Evolutionary conservation across 345 rosid genomes (phyloP).

Genomic region (Pistacia integerrima): DNA sequence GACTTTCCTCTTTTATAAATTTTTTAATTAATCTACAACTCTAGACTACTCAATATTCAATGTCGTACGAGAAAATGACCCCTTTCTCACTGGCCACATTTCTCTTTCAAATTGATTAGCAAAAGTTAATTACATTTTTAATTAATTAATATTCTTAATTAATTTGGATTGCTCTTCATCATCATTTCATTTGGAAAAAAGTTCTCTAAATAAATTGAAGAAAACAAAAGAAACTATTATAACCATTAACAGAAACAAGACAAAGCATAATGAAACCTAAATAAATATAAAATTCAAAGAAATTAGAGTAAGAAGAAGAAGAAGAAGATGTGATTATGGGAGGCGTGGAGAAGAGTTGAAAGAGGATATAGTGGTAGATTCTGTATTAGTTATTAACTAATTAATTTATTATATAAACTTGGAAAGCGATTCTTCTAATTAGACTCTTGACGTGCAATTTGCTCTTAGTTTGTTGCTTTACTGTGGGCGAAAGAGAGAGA

Average conservation of each 20-base stretch:
- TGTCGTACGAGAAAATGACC: conserved; percentile 18
- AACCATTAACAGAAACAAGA: conserved; percentile 21
- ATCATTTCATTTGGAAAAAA: conserved; percentile 14
- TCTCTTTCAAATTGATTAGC: conserved; percentile 21
- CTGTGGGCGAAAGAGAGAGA: no score
- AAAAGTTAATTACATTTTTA: neutral
- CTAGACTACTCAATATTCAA: conserved; percentile 1
- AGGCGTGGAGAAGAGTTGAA: conserved; percentile 43
- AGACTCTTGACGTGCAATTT: no score
- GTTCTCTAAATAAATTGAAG: neutral
- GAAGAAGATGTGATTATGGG: conserved; percentile 20
- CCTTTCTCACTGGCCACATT: conserved; percentile 26
- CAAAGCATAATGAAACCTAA: conserved; percentile 6
- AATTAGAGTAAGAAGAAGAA: neutral
- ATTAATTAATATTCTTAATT: neutral
- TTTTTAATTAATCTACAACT: no score
- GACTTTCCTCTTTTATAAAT: conserved; percentile 30
- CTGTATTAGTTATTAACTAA: neutral
- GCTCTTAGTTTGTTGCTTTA: no score
- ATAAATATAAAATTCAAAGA: no score
- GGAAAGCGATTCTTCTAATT: conserved; percentile 22
- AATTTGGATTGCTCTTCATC: conserved; percentile 16
- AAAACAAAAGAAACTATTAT: conserved; percentile 9
- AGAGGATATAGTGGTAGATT: conserved; percentile 42
- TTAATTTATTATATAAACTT: conserved; percentile 16